A percentile compares a stretch with the other conserved stretches of the same genome.
Conservation (phyloP, 805 yeast genomes). For the Debaryomyces maramus region DNA sequence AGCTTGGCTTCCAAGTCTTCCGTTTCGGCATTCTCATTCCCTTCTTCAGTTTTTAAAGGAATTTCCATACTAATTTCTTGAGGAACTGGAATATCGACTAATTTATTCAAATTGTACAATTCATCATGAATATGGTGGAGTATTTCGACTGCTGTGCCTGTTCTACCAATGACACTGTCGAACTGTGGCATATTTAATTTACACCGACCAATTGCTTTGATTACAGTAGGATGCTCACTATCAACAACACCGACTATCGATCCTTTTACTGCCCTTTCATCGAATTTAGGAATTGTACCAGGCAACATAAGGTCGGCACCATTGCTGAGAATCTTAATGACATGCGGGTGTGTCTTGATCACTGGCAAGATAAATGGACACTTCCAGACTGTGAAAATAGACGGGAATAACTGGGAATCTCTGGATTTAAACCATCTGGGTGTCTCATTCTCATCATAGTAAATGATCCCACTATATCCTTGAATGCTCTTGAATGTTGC, state of each 20-base stretch:
- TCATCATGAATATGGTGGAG: slow-evolving; percentile 70
- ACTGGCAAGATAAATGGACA: slow-evolving; percentile 65
- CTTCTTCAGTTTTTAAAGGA: slow-evolving; percentile 35
- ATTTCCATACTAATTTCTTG: slow-evolving; percentile 25
- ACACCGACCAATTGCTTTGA: slow-evolving; percentile 72
- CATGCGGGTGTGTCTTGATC: slow-evolving; percentile 70
- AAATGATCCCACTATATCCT: slow-evolving; percentile 60
- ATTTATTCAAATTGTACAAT: slow-evolving; percentile 51
- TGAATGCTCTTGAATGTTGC: slow-evolving; percentile 58
- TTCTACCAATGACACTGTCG: slow-evolving; percentile 54
- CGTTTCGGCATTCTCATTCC: not conserved
- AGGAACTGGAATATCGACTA: slow-evolving; percentile 37
- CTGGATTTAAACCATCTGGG: slow-evolving; percentile 74
- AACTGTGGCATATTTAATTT: slow-evolving; percentile 45
- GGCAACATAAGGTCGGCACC: slow-evolving; percentile 86
- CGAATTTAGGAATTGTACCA: slow-evolving; percentile 66
- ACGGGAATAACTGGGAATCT: slow-evolving; percentile 61
- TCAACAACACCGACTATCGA: slow-evolving; percentile 71
- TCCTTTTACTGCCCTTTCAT: slow-evolving; percentile 48
- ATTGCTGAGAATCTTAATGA: slow-evolving; percentile 62
- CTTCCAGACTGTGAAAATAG: slow-evolving; percentile 71
- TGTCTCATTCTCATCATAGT: slow-evolving; percentile 57
- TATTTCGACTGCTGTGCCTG: slow-evolving; percentile 78
- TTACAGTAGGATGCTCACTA: slow-evolving; percentile 56
- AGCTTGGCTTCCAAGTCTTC: too few species aligned